Evolutionary conservation across 1,139 yeast genomes (phyloP), one percentile per base, ranked within the genome.

Genomic region (Debaryomycetaceae sp.): DNA sequence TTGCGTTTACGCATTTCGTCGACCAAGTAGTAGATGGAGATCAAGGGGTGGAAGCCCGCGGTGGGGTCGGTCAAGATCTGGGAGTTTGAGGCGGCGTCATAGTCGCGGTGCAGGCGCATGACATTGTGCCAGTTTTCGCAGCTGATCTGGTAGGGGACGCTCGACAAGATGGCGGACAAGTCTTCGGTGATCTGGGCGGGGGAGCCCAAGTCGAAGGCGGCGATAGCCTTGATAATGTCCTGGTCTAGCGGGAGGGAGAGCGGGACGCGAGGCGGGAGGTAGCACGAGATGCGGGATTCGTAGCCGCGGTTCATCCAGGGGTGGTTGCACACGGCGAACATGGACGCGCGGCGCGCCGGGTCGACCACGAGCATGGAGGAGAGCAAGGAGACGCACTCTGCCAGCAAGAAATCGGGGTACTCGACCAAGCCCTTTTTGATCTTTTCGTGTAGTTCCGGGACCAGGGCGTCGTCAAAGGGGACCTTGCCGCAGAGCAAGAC

Each of bases 401-500:
- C 64, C 4, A 94, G 77, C 28, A 92, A 60, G 57, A 78, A 78
- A 26, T 68, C 68, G 4, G 98, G 98, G 51, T 92, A 92, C 40
- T 86, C 95, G 4, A 92, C 95, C 36, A 76, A 68, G 23, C 98
- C 98, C 39, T 79, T 72, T 48, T 90, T 92, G 51, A 92, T 92
- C 53, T 87, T 87, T 40, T 86, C 95, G 51, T 92, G 98, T 43
- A 92, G 65, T 2, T 83, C 92, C 27, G 90, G 80, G 42, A 93
- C 94, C 36, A 83, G 77, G 47, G 85, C 93, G 50, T 92, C 98
- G 52, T 92, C 98, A 53, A 92, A 92, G 11, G 99, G 99, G 5
- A 92, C 97, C 50, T 86, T 87, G 31, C 99, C 99, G 51, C 96
- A 87, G 3, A 90, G 95, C 37, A 92, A 61, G 13, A 90, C 99